Evolutionary conservation across 257 asterid genomes (phyloP).

Genomic region (Solanum chiquidenum): DNA sequence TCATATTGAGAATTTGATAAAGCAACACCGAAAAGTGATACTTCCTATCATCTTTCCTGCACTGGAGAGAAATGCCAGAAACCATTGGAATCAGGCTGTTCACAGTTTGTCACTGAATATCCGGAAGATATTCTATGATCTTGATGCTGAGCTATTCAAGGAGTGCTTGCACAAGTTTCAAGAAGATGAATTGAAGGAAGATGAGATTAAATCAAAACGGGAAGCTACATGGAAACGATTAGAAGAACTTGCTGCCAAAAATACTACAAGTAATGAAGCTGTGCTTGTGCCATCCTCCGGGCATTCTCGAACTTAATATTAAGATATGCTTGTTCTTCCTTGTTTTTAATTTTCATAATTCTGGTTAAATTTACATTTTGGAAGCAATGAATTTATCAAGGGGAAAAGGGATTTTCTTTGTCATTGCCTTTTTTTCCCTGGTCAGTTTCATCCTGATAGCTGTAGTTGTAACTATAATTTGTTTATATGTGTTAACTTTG

Average conservation of each 20-base stretch:
- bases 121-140: slow-evolving; percentile 67
- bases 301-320: slow-evolving; percentile 9
- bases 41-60: slow-evolving; percentile 77
- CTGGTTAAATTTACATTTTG: not conserved
- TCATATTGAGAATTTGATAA: slow-evolving; percentile 63
- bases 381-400: not conserved
- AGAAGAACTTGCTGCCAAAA: slow-evolving; percentile 48
- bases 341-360: not conserved
- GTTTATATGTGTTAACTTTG: not conserved
- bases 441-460: not conserved
- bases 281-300: slow-evolving; percentile 39
- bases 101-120: slow-evolving; percentile 59
- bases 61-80: slow-evolving; percentile 59
- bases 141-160: slow-evolving; percentile 59
- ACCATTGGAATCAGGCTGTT: slow-evolving; percentile 83
- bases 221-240: slow-evolving; percentile 64
- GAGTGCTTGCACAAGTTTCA: slow-evolving; percentile 68
- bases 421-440: not conserved
- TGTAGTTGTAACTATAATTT: not conserved
- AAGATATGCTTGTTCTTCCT: not conserved
- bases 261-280: slow-evolving; percentile 37
- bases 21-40: slow-evolving; percentile 59
- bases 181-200: slow-evolving; percentile 51
- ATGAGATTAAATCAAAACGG: slow-evolving; percentile 36
- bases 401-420: not conserved